Conservation (phyloP, 768 basidiomycete genomes). For the Lactifluus volemus region DNA sequence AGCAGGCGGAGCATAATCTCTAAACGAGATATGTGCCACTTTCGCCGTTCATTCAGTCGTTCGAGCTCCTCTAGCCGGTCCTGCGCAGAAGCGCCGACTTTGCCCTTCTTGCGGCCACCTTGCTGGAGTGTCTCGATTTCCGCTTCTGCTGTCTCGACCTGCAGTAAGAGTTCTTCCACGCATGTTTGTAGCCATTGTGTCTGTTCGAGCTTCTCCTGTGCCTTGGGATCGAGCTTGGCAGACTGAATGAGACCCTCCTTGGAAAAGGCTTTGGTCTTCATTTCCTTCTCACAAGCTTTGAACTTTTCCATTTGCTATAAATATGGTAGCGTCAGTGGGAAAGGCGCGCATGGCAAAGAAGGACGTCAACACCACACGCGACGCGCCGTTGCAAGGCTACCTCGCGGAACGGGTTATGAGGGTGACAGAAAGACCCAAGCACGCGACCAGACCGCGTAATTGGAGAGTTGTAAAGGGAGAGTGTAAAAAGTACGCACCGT, state of each 20-base stretch:
- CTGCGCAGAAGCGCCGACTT: slow-evolving; percentile 51
- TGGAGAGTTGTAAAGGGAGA: not conserved
- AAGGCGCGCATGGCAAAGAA: not conserved
- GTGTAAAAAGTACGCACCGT: slow-evolving; percentile 52
- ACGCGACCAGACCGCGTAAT: not conserved
- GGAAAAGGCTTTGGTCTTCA: slow-evolving; percentile 99
- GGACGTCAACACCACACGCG: not conserved
- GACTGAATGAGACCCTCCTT: slow-evolving; percentile 96
- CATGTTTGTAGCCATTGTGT: slow-evolving; percentile 79
- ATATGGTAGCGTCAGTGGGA: slow-evolving; percentile 22
- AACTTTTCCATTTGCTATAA: slow-evolving; percentile 99
- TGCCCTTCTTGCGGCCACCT: slow-evolving; percentile 77
- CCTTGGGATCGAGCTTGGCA: slow-evolving; percentile 90
- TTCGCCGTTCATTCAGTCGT: slow-evolving; percentile 81
- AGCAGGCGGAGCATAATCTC: slow-evolving; percentile 89
- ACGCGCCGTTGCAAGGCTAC: not conserved
- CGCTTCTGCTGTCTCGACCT: slow-evolving; percentile 91
- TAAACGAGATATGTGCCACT: slow-evolving; percentile 90
- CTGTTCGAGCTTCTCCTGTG: slow-evolving; percentile 91
- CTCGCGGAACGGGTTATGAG: not conserved
- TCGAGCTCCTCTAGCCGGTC: slow-evolving; percentile 82
- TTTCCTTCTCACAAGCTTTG: slow-evolving; percentile 99
- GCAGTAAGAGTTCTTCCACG: slow-evolving; percentile 87
- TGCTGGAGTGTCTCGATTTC: slow-evolving; percentile 81
- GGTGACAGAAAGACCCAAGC: not conserved